A percentile compares a stretch with the other conserved stretches of the same genome.
Conservation (phyloP, 306 rosid species). For the Hylodesmum podocarpum region DNA sequence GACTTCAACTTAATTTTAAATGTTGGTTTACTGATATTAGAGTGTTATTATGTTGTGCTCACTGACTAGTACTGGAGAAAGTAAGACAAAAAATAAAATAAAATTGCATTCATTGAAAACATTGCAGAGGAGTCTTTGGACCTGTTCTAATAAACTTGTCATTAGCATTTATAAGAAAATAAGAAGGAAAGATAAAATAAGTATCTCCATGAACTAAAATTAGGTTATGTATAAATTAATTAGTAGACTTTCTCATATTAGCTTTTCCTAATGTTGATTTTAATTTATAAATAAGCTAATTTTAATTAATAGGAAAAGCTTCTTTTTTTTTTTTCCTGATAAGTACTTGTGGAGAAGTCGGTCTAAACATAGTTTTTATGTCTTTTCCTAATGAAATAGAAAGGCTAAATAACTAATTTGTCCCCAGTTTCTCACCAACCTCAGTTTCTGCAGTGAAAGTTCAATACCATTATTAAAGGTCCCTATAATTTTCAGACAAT, state of each 20-base stretch:
- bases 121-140: not conserved
- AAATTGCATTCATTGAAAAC: not conserved
- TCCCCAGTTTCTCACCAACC: not conserved
- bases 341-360: no score
- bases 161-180: no score
- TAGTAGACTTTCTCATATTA: no score
- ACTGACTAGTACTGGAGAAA: not conserved
- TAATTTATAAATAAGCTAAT: no score
- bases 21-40: not conserved
- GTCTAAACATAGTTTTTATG: no score
- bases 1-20: not conserved
- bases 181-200: no score
- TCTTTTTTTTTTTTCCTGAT: no score
- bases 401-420: not conserved
- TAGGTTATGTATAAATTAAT: no score
- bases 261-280: no score
- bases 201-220: no score
- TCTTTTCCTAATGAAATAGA: not conserved
- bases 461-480: not conserved
- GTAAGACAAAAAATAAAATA: not conserved
- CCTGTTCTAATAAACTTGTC: no score
- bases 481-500: not conserved
- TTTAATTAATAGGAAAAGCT: no score
- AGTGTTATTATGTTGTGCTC: not conserved
- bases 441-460: not conserved